These are phyloP conservation scores for Zygosaccharomyces bisporus DNA, from an alignment of 805 yeast genomes.

Conservation along the genomic window DNA sequence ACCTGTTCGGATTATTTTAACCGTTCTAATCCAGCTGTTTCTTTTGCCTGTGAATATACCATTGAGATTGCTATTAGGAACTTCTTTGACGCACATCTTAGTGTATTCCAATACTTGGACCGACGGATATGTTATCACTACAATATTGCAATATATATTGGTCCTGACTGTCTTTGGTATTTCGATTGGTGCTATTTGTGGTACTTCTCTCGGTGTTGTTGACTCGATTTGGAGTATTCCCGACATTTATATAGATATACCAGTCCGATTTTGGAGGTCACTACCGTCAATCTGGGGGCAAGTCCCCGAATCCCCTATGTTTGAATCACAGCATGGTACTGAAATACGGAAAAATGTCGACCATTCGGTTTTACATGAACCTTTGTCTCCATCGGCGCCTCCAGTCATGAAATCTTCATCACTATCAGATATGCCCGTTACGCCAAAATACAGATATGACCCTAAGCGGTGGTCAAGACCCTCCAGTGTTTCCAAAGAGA, in stretches of 20 bases:
- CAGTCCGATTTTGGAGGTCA: slow-evolving; percentile 12
- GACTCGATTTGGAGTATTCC: slow-evolving; percentile 26
- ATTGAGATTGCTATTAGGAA: slow-evolving; percentile 22
- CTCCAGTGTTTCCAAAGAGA: slow-evolving; percentile 19
- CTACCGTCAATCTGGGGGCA: slow-evolving; percentile 7
- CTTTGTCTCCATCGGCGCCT: not conserved
- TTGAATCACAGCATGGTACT: not conserved
- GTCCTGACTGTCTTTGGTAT: slow-evolving; percentile 24
- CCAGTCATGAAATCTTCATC: not conserved
- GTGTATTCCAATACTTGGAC: slow-evolving; percentile 15
- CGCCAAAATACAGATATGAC: slow-evolving; percentile 8
- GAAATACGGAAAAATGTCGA: not conserved
- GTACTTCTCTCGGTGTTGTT: slow-evolving; percentile 21
- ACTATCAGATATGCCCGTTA: slow-evolving; percentile 8
- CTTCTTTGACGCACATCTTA: slow-evolving; percentile 21
- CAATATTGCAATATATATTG: slow-evolving; percentile 26
- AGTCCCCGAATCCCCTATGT: not conserved
- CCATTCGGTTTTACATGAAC: not conserved
- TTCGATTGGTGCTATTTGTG: slow-evolving; percentile 22
- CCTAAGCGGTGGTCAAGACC: slow-evolving; percentile 12
- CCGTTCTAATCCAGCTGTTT: slow-evolving; percentile 16
- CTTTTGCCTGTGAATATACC: slow-evolving; percentile 31
- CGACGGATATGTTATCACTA: slow-evolving; percentile 14
- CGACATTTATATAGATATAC: slow-evolving; percentile 20
- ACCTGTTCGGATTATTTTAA: slow-evolving; percentile 22